phyloP scores from a whole-genome alignment of 495 filamentous ascomycete species.

The Neurospora sp. region DNA sequence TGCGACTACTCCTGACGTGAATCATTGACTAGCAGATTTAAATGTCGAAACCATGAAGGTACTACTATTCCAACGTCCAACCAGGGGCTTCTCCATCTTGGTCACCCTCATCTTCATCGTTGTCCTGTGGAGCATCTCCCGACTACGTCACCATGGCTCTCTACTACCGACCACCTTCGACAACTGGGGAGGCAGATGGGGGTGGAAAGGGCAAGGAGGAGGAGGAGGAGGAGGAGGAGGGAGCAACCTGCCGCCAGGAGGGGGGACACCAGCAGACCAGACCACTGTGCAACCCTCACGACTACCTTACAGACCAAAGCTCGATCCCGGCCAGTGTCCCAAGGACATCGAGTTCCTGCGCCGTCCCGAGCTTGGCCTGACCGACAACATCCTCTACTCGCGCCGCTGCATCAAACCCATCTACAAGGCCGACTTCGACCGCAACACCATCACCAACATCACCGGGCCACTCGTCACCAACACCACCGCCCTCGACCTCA shows the following conservation, averaged over 20 bases:
- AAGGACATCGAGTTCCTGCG: conserved; percentile 18
- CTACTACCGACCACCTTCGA: conserved; percentile 3
- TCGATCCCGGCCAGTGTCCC: conserved; percentile 6
- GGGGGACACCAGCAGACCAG: background rate
- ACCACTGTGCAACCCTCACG: background rate
- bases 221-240: background rate
- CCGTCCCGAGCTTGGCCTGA: conserved; percentile 18
- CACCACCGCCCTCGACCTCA: conserved; percentile 22
- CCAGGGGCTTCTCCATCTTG: conserved; percentile 12
- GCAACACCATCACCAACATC: conserved; percentile 23
- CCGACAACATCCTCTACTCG: conserved; percentile 27
- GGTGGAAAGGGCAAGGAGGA: background rate
- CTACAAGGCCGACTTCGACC: conserved; percentile 11
- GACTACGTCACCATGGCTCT: conserved; percentile 10
- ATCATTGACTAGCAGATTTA: background rate
- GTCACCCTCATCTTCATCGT: conserved; percentile 7
- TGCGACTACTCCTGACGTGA: background rate
- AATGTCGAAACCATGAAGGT: conserved; percentile 7
- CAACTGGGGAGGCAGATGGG: background rate
- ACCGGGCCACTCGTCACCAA: conserved; percentile 20
- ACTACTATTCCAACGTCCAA: conserved; percentile 10
- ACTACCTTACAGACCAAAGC: background rate
- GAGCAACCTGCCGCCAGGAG: background rate
- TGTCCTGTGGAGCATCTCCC: conserved; percentile 10
- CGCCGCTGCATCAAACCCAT: conserved; percentile 29